Percentiles rank a stretch among this genome's conserved stretches.
Conservation (phyloP, 441 rosid species). For the Eruca vesicaria region DNA sequence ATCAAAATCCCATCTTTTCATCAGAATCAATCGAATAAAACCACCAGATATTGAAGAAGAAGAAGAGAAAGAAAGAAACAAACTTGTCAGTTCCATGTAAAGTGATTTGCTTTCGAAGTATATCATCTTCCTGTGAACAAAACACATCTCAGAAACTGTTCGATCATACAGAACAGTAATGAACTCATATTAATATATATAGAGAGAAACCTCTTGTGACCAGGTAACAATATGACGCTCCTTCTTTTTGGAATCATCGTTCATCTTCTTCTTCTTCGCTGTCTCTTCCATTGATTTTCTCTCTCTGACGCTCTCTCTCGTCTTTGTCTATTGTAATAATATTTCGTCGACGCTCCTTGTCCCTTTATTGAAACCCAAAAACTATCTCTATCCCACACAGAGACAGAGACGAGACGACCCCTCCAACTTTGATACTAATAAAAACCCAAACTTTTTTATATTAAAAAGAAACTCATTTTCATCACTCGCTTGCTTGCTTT, state of each 20-base stretch:
- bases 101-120: conserved; percentile 80
- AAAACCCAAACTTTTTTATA: conserved; percentile 26
- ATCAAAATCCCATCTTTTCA: conserved; percentile 12
- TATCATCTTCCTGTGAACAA: conserved; percentile 81
- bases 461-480: neutral
- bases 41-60: neutral
- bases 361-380: conserved; percentile 59
- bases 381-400: conserved; percentile 40
- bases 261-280: conserved; percentile 45
- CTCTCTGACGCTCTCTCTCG: conserved; percentile 31
- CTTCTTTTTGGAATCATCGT: conserved; percentile 86
- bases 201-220: conserved; percentile 65
- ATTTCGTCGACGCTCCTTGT: conserved; percentile 63
- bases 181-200: neutral
- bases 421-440: conserved; percentile 16
- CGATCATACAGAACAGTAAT: neutral
- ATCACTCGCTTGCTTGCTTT: neutral
- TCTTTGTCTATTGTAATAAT: conserved; percentile 9
- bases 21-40: conserved; percentile 12
- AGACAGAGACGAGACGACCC: conserved; percentile 21
- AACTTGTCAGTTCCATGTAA: conserved; percentile 91
- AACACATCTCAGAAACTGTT: conserved; percentile 8
- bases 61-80: conserved; percentile 12
- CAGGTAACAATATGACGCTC: conserved; percentile 96
- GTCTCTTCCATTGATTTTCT: conserved; percentile 49